Evolutionary conservation across 2,329 filamentous ascomycete species (phyloP), one percentile per base, ranked within the genome.

Genomic region (Berkeleyomyces rouxiae): DNA sequence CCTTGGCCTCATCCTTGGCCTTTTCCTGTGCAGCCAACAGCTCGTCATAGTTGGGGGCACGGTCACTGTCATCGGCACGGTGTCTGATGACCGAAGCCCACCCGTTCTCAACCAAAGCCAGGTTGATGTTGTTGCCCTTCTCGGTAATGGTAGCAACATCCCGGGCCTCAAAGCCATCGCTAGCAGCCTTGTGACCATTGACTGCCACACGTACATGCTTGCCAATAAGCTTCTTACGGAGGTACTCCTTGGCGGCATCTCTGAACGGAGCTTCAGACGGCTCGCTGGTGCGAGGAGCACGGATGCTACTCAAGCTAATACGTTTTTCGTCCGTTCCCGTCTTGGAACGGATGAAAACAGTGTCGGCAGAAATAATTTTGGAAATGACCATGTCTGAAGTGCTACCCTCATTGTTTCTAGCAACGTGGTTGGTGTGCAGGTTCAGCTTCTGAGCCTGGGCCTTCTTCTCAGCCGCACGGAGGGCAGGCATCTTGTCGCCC

Each of bases 31-130:
- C 88, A 43, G 84, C 84, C 16, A 93, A 79, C 10, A 95, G 79
- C 70, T 92, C 87, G 69, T 99, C 93, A 71, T 97, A 99, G 73
- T 96, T 91, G 16, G 91, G 86, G 58, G 91, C 92, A 61, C 93
- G 83, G 73, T 99, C 93, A 3, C 89, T 89, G 70, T 99, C 93
- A 70, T 97, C 92, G 74, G 92, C 88, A 67, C 91, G 84, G 75
- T 99, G 93, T 66, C 93, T 86, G 70, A 99, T 95, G 7, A 99
- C 93, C 0, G 91, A 92, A 33, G 86, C 88, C 77, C 91, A 96
- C 39, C 93, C 93, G 67, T 88, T 88, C 75, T 96, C 89, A n/a
- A 97, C 90, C 46, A 97, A 78, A 61, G 82, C 72, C 46, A 97
- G 75, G 65, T 87, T 90, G 66, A 97, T 79, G 71, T 97, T 97